Conservation (phyloP, 202 grass and related monocot genomes). For the Panicum virgatum region DNA sequence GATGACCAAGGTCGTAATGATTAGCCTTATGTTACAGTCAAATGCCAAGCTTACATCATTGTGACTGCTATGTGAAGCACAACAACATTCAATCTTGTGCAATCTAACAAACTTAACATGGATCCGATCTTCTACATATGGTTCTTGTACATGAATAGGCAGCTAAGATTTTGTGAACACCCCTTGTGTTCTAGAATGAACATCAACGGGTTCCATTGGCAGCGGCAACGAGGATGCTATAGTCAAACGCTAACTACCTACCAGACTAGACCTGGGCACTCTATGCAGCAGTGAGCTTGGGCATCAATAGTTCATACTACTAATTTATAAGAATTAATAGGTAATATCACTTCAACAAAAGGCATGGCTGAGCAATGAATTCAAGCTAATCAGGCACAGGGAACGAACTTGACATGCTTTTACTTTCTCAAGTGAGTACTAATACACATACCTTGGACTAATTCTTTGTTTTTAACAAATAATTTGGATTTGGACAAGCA, state of each 20-base stretch:
- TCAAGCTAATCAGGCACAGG: background rate
- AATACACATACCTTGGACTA: slow-evolving; percentile 34
- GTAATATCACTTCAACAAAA: background rate
- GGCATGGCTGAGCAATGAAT: slow-evolving; percentile 5
- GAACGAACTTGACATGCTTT: background rate
- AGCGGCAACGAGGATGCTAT: slow-evolving; percentile 11
- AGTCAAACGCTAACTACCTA: slow-evolving; percentile 25
- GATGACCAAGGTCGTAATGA: slow-evolving; percentile 7
- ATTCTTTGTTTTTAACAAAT: slow-evolving; percentile 32
- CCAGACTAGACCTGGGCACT: background rate
- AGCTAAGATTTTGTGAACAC: slow-evolving; percentile 26
- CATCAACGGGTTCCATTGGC: slow-evolving; percentile 1
- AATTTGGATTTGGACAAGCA: slow-evolving; percentile 47
- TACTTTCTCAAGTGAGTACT: slow-evolving; percentile 29
- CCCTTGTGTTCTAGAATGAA: slow-evolving; percentile 18
- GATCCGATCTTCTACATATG: background rate
- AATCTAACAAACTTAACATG: slow-evolving; percentile 20
- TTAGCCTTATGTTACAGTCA: background rate
- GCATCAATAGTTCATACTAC: slow-evolving; percentile 17
- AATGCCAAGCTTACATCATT: slow-evolving; percentile 18
- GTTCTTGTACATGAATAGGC: slow-evolving; percentile 11
- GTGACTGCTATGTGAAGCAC: background rate
- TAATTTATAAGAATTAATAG: slow-evolving; percentile 22
- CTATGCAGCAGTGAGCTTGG: slow-evolving; percentile 18
- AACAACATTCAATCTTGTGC: slow-evolving; percentile 9